Conservation (phyloP, 345 rosid genomes). For the Luvunga scandens region DNA sequence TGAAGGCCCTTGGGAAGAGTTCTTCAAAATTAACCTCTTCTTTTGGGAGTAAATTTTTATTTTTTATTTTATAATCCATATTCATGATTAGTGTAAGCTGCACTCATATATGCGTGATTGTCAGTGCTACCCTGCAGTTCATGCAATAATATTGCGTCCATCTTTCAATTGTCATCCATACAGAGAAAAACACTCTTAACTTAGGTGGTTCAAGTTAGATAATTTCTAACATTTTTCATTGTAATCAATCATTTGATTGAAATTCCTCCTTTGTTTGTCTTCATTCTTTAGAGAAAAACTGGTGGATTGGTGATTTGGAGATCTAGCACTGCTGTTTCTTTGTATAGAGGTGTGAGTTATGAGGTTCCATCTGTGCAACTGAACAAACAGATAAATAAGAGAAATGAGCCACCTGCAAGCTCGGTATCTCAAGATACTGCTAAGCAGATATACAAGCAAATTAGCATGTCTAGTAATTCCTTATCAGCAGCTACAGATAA, state of each 20-base stretch:
- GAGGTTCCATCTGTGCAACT: constrained; percentile 45
- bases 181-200: not conserved
- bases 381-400: constrained; percentile 47
- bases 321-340: constrained; percentile 72
- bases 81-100: not conserved
- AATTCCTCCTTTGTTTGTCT: constrained; percentile 3
- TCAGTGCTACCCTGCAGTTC: not conserved
- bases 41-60: not conserved
- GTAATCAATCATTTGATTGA: not conserved
- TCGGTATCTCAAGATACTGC: constrained; percentile 27
- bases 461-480: constrained; percentile 25
- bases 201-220: not conserved
- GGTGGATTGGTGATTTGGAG: constrained; percentile 99
- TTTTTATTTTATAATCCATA: not conserved
- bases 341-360: constrained; percentile 72
- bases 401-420: constrained; percentile 33
- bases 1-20: not conserved
- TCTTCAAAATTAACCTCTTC: not conserved
- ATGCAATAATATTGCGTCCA: not conserved
- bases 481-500: constrained; percentile 28
- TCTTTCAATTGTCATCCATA: not conserved
- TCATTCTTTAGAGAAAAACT: constrained; percentile 66
- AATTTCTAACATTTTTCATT: not conserved
- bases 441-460: constrained; percentile 44
- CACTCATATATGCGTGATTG: not conserved